phyloP scores from a whole-genome alignment of 2,329 filamentous ascomycete genomes.

The Fusarium domesticum region DNA sequence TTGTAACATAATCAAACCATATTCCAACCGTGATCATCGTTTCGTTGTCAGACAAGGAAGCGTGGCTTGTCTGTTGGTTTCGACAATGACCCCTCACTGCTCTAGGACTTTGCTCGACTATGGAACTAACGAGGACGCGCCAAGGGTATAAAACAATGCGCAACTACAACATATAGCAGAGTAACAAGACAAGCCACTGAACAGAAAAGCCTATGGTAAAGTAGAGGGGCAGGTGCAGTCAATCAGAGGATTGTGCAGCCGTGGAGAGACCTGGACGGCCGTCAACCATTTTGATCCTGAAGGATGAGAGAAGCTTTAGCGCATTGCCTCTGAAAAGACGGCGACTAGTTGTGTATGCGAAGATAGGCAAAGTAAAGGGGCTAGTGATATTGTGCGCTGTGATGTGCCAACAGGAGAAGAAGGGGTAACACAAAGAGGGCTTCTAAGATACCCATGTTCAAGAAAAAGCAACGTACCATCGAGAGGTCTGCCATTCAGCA shows the following conservation, averaged over 20 bases:
- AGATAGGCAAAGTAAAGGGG: not conserved
- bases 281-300: conserved; percentile 30
- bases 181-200: conserved; percentile 13
- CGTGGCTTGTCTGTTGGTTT: not conserved
- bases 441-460: no score
- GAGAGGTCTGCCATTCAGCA: conserved; percentile 63
- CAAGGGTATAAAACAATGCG: not conserved
- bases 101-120: not conserved
- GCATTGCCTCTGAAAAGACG: conserved; percentile 12
- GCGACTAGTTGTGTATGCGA: conserved; percentile 1
- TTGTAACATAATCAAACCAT: conserved; percentile 3
- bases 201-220: conserved; percentile 15
- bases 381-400: no score
- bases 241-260: conserved; percentile 34
- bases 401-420: no score
- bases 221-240: conserved; percentile 14
- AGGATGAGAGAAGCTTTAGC: conserved; percentile 20
- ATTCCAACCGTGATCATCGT: conserved; percentile 15
- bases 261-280: conserved; percentile 30
- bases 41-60: conserved; percentile 12
- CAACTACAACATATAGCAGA: conserved; percentile 10
- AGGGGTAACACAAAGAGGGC: not conserved
- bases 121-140: not conserved
- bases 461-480: conserved; percentile 58
- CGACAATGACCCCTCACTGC: not conserved